phyloP scores from a whole-genome alignment of 2,329 filamentous ascomycete genomes.

The Hypoxylon sp. region DNA sequence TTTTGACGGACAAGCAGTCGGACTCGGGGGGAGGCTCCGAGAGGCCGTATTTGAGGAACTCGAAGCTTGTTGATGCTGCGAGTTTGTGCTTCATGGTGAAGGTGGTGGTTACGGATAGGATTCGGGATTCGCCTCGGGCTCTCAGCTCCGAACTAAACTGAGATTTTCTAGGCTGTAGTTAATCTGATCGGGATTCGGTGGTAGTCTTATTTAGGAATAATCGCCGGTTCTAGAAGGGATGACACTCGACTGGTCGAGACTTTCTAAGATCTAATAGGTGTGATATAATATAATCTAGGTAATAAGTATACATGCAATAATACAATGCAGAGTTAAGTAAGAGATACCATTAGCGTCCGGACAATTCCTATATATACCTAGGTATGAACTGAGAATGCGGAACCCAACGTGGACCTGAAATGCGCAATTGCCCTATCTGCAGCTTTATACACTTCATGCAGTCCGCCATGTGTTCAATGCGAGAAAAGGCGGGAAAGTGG shows the following conservation, averaged over 20 bases:
- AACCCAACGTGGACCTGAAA: slow-evolving; percentile 16
- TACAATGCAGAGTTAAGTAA: not conserved
- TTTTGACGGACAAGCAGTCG: slow-evolving; percentile 47
- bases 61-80: slow-evolving; percentile 42
- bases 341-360: slow-evolving; percentile 6
- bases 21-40: not conserved
- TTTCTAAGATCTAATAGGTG: slow-evolving; percentile 4
- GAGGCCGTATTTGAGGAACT: slow-evolving; percentile 46
- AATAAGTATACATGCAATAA: not conserved
- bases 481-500: slow-evolving; percentile 7
- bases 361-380: slow-evolving; percentile 16
- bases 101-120: slow-evolving; percentile 1
- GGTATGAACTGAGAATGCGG: not conserved
- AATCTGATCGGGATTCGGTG: slow-evolving; percentile 3
- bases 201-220: slow-evolving; percentile 27
- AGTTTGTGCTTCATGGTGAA: slow-evolving; percentile 35
- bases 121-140: not conserved
- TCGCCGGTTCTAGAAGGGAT: slow-evolving; percentile 9
- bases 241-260: not conserved
- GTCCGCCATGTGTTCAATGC: slow-evolving; percentile 14
- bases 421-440: slow-evolving; percentile 5
- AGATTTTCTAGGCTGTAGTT: slow-evolving; percentile 7
- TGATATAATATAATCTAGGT: slow-evolving; percentile 3
- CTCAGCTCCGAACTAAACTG: not conserved
- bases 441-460: slow-evolving; percentile 32